Evolutionary conservation across 2,329 filamentous ascomycete genomes (phyloP).

Genomic region (Fusarium sp.): DNA sequence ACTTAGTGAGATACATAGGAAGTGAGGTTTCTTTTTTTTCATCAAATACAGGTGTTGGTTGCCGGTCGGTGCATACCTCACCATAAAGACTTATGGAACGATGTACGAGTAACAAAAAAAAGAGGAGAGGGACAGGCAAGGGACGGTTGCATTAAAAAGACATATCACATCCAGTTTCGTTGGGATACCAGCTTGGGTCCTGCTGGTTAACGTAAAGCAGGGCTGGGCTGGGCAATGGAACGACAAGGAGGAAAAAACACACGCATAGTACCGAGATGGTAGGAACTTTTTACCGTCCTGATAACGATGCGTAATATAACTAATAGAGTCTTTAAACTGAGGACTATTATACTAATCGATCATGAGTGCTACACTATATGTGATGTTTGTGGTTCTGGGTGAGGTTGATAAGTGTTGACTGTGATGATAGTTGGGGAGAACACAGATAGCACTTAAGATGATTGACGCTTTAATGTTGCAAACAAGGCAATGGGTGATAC

Average conservation of each 20-base stretch:
- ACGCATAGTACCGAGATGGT: conserved; percentile 10
- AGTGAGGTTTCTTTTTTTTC: conserved; percentile 12
- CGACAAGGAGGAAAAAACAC: conserved; percentile 1
- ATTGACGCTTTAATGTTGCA: background rate
- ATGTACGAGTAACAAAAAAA: conserved; percentile 34
- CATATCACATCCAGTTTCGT: conserved; percentile 17
- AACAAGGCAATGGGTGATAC: background rate
- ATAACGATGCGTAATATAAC: conserved; percentile 11
- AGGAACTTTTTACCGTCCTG: conserved; percentile 13
- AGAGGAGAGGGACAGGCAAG: conserved; percentile 2
- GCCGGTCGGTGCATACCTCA: conserved; percentile 20
- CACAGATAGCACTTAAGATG: background rate
- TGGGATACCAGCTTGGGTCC: conserved; percentile 8
- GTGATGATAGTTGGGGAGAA: background rate
- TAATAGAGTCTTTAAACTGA: conserved; percentile 29
- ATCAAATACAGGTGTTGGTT: conserved; percentile 30
- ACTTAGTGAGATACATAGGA: background rate
- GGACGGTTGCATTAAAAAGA: conserved; percentile 17
- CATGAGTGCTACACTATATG: background rate
- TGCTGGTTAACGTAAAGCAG: conserved; percentile 9
- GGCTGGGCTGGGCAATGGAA: background rate
- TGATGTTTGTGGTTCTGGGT: background rate
- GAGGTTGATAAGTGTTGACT: background rate
- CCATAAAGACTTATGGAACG: conserved; percentile 3
- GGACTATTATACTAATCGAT: background rate